Base-by-base conservation (phyloP, 179 eudicot species). In the Carnegiea gigantea region DNA sequence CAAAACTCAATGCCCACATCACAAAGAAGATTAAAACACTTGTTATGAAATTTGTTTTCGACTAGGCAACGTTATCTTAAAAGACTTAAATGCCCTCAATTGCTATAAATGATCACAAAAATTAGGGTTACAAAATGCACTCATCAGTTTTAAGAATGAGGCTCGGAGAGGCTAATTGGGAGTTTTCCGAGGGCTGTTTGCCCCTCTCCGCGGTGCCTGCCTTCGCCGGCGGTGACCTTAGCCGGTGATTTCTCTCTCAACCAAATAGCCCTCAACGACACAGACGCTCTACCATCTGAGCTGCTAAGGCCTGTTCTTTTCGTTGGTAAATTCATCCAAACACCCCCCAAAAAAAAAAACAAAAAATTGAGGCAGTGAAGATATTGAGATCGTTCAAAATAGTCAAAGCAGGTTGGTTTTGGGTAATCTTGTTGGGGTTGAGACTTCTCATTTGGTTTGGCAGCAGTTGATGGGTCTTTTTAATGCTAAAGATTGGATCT, bases 131-230 rank as follows among this genome's bases (percentile, higher is more conserved):
- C 5, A 36, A 38, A 9, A 9, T 48, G 1, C 12, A 48, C 73
- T 78, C 80, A 64, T 78, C 64, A 78, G 81, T 28, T 28, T 67
- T 68, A 78, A 78, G 81, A 78, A 78, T 78, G 81, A 78, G 81
- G 81, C 81, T 20, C 13, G 81, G 81, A 78, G 68, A 62, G 68
- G 68, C 68, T n/a, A 51, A 51, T 8, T 62, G 68, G 68, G 68
- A 62, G 68, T 62, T 62, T 62, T 23, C 68, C 13, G 68, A 62
- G 68, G 28, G 68, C 68, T 62, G 68, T 62, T 62, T 62, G 68
- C 68, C 68, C 68, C 68, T 62, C 68, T 62, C 68, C 68, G 26
- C 5, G 68, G 38, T n/a, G 38, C 9, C 18, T 26, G 71, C 71
- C 38, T 24, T 65, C 71, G 15, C 17, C 38, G 71, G 71, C 71